Percentiles rank a stretch among this genome's conserved stretches.
phyloP scores from a whole-genome alignment of 331 rosid species.

The Saraca asoca region DNA sequence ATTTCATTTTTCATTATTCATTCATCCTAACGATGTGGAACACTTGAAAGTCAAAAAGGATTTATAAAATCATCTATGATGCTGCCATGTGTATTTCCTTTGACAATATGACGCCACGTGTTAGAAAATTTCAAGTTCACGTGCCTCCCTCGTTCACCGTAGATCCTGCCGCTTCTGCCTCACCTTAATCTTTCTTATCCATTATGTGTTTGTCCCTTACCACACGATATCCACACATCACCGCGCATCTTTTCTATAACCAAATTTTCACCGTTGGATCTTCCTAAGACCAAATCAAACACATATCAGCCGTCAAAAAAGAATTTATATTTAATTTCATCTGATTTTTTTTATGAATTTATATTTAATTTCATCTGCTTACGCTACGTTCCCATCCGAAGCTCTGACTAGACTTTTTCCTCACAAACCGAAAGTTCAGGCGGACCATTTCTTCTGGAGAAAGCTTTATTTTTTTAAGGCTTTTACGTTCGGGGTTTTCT shows the following conservation, averaged over 20 bases:
- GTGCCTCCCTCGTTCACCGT: not conserved
- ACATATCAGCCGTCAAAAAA: too few species aligned
- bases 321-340: too few species aligned
- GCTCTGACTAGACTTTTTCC: too few species aligned
- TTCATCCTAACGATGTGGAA: not conserved
- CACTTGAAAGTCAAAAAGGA: not conserved
- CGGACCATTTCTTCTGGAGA: not conserved
- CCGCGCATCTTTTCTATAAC: not conserved
- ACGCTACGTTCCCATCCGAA: too few species aligned
- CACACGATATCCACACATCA: not conserved
- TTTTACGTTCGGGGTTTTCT: not conserved
- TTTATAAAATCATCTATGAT: not conserved
- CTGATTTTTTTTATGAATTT: too few species aligned
- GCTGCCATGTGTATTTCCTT: too few species aligned
- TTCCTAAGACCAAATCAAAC: not conserved
- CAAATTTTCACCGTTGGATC: not conserved
- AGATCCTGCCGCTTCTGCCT: not conserved
- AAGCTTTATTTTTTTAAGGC: not conserved
- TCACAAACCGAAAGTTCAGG: not conserved
- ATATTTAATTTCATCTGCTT: not conserved
- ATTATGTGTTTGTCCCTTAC: not conserved
- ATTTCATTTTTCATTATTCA: not conserved
- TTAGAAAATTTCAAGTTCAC: not conserved
- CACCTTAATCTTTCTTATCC: not conserved
- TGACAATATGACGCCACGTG: conserved; percentile 2